phyloP scores from a whole-genome alignment of 352 stramenopile species.

The Aphanomyces astaci region DNA sequence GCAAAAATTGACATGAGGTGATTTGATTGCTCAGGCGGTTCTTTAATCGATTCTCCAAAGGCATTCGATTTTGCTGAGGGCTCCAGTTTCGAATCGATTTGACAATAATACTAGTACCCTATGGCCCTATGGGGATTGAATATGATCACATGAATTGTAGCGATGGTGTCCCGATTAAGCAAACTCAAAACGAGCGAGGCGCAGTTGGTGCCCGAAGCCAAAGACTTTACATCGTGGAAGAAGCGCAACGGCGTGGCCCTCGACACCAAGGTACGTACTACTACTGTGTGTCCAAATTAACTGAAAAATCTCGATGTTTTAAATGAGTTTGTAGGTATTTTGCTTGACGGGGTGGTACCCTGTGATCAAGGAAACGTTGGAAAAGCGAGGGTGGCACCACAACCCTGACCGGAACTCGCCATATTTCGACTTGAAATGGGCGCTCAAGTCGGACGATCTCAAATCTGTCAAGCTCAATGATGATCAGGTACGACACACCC shows the following conservation, averaged over 20 bases:
- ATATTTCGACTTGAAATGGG: slow-evolving; percentile 91
- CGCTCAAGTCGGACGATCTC: slow-evolving; percentile 82
- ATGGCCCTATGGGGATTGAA: too few species aligned
- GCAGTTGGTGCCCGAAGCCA: slow-evolving; percentile 42
- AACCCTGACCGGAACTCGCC: slow-evolving; percentile 75
- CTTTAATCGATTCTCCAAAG: too few species aligned
- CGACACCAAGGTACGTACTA: slow-evolving; percentile 61
- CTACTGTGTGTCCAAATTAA: too few species aligned
- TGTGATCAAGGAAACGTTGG: slow-evolving; percentile 81
- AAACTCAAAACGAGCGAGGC: slow-evolving; percentile 60
- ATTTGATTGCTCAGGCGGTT: too few species aligned
- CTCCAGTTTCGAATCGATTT: too few species aligned
- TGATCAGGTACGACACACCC: slow-evolving; percentile 8
- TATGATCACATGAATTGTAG: too few species aligned
- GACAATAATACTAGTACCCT: too few species aligned
- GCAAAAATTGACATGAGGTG: too few species aligned
- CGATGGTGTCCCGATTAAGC: slow-evolving; percentile 72
- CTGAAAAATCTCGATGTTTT: not conserved
- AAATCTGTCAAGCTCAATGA: slow-evolving; percentile 61
- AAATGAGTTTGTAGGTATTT: slow-evolving; percentile 48
- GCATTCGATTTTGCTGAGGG: too few species aligned
- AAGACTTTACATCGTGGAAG: slow-evolving; percentile 86
- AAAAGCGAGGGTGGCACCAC: slow-evolving; percentile 83
- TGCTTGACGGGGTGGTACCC: slow-evolving; percentile 89
- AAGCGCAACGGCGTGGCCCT: slow-evolving; percentile 64